These are phyloP conservation scores for Ogataea parapolymorpha DNA, from an alignment of 805 yeast genomes.

Conservation along the genomic window DNA sequence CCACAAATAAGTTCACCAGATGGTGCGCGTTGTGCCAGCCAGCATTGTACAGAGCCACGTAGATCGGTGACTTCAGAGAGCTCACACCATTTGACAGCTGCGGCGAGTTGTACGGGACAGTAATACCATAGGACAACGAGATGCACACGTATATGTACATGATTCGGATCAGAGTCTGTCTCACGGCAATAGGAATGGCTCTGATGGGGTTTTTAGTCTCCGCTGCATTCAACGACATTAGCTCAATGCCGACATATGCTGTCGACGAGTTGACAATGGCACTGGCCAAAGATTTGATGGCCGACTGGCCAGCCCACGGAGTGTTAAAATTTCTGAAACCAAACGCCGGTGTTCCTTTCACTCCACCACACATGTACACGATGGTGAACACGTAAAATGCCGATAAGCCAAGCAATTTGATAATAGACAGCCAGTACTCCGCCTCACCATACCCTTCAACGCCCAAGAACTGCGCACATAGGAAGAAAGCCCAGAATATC, in stretches of 20 bases:
- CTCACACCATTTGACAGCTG: slow-evolving; percentile 35
- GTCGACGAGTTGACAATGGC: slow-evolving; percentile 24
- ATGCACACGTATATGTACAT: slow-evolving; percentile 51
- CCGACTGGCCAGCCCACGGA: slow-evolving; percentile 13
- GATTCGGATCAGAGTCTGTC: slow-evolving; percentile 54
- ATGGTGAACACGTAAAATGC: slow-evolving; percentile 45
- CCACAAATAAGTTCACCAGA: slow-evolving; percentile 58
- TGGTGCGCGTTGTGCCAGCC: slow-evolving; percentile 53
- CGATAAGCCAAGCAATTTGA: slow-evolving; percentile 35
- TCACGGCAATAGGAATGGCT: slow-evolving; percentile 56
- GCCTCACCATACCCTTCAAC: slow-evolving; percentile 53
- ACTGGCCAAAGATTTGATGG: slow-evolving; percentile 24
- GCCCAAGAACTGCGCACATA: slow-evolving; percentile 46
- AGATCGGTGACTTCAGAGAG: slow-evolving; percentile 47
- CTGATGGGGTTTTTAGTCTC: slow-evolving; percentile 57
- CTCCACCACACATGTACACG: slow-evolving; percentile 31
- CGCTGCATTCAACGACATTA: slow-evolving; percentile 50
- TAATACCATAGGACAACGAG: slow-evolving; percentile 55
- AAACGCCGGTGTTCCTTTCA: slow-evolving; percentile 26
- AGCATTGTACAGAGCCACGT: slow-evolving; percentile 45
- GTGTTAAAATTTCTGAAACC: slow-evolving; percentile 20
- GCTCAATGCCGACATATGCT: slow-evolving; percentile 28
- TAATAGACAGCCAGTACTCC: slow-evolving; percentile 49
- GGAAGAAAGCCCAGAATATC: slow-evolving; percentile 47
- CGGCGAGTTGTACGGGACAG: slow-evolving; percentile 55